Base-by-base conservation (phyloP, 2,329 filamentous ascomycete genomes). In the Pseudogymnoascus sp. region DNA sequence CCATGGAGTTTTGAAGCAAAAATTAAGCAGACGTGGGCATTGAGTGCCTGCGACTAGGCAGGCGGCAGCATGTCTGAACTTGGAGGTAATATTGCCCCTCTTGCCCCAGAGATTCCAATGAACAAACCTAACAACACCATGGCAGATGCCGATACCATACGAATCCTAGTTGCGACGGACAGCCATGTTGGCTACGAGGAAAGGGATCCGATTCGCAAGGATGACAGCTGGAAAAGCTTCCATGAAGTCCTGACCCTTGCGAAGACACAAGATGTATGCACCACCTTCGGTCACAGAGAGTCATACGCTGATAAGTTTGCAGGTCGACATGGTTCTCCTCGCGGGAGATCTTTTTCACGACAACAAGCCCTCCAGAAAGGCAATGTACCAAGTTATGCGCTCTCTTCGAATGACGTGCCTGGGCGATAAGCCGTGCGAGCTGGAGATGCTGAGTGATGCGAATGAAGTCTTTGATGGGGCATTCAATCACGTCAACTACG, bases 111-210 rank as follows among this genome's bases (percentile, higher is more conserved):
- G 11, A 53, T 18, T 53, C 28, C 47, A 20, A 28, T 14, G 28
- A 53, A 53, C 47, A 53, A 20, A 53, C 9, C 62, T 67, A 33
- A 66, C 36, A 33, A 66, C 33, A 57, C 57, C 30, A 37, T 50
- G 30, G 15, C 38, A 72, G 71, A 63, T 38, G 70, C 89, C 68
- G 91, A 99, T 76, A 96, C 91, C 0, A 97, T 99, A 70, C 90
- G 91, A 66, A 94, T 99, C 66, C 85, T 99, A 37, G 82, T 99
- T 63, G 88, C 94, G 38, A 97, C 93, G 14, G 94, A 99, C 73
- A 97, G 95, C 68, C 94, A 99, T 88, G 94, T 99, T 63, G 94
- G 94, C 59, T 97, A 91, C 75, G 90, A 91, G 71, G 94, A 99
- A 75, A 87, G 92, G 68, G 92, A 99, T 73, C 84, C 90, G 1